Base-by-base conservation (phyloP, 116 monocot genomes). In the Trichopus zeylanicus region DNA sequence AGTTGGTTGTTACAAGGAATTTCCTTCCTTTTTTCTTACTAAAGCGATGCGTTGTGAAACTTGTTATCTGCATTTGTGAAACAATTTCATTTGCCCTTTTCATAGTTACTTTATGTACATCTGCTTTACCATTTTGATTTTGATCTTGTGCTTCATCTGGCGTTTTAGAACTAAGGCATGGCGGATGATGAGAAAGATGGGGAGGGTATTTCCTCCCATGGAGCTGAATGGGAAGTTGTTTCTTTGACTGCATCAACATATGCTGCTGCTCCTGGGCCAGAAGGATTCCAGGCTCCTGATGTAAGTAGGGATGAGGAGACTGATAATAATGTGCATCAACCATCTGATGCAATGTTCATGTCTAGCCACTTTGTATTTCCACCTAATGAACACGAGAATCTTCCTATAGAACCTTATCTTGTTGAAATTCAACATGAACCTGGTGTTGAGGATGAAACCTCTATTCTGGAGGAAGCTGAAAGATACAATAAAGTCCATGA, bases 181-280 rank as follows among this genome's bases (percentile, higher is more conserved):
- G 42, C 42, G 7, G 42, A 42, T 18, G 16, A 42, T 42, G 42
- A 42, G 57, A 75, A 69, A 67, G 65, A 35, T n/a, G 34, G 11
- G 2, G 57, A 62, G 34, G 53, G 42, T 16, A 49, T 58, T 35
- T 46, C 46, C 29, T 7, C 66, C 9, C 73, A 53, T 57, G 79
- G 88, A 71, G 59, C 57, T 67, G 89, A 89, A 20, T 89, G 85
- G 85, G 89, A 89, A 55, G 72, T 89, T 16, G 89, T 89, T 6
- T 84, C 84, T 51, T 85, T 85, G 26, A 85, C 85, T 26, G 78
- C 85, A 57, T 84, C 89, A 27, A 51, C 81, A 29, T 81, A 81
- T 61, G 80, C 84, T 46, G 78, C 84, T 48, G 76, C 88, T 49
- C 79, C 85, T 47, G 74, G 76, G 59, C 69, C 81, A 24, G 63